A percentile compares a stretch with the other conserved stretches of the same genome.
Evolutionary conservation across 768 basidiomycete genomes (phyloP).

Genomic region (Podaxis rugospora): DNA sequence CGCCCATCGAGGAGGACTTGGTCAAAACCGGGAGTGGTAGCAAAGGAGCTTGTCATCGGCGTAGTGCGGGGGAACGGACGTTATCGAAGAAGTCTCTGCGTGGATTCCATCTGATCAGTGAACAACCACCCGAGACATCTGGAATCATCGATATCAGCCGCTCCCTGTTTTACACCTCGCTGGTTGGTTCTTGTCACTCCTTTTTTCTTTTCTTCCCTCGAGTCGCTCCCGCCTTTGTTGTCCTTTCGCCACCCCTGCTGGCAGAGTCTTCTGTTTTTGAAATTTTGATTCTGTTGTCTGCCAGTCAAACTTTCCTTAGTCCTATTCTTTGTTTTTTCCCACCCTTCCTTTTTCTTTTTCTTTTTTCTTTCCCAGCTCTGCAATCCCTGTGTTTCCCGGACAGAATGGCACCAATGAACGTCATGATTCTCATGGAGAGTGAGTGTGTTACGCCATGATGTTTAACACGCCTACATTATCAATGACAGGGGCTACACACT

Average conservation of each 20-base stretch:
- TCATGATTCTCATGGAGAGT: not conserved
- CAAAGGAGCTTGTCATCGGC: not conserved
- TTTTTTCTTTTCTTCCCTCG: not conserved
- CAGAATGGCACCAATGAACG: not conserved
- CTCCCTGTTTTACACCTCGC: not conserved
- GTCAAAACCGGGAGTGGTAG: not conserved
- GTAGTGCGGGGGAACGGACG: not conserved
- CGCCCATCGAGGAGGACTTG: not conserved
- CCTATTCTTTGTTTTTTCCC: conserved; percentile 17
- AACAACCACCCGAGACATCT: not conserved
- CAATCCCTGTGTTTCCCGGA: not conserved
- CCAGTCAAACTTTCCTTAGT: conserved; percentile 18
- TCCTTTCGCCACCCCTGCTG: conserved; percentile 5
- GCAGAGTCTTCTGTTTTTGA: not conserved
- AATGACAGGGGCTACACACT: not conserved
- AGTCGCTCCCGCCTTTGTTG: not conserved
- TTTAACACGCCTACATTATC: not conserved
- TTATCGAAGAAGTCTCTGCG: not conserved
- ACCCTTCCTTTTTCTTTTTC: not conserved
- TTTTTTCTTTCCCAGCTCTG: not conserved
- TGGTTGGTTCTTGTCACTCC: conserved; percentile 9
- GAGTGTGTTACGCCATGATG: not conserved
- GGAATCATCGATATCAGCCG: not conserved
- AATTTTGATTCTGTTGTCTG: conserved; percentile 5
- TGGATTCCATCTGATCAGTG: not conserved